Evolutionary conservation across 345 rosid genomes (phyloP).

Genomic region (Aquilaria malaccensis): DNA sequence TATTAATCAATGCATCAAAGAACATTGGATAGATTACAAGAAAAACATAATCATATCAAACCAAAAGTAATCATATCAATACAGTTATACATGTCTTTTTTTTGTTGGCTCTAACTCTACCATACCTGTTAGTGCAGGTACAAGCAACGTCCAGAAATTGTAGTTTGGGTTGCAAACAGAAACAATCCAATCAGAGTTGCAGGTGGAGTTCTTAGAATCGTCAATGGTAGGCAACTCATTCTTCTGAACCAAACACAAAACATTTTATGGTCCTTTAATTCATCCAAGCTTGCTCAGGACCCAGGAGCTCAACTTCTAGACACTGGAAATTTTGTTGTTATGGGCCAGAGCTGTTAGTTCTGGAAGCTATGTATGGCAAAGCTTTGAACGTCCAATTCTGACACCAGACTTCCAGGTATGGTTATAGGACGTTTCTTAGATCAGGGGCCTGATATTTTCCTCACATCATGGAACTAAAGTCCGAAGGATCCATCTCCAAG

Average conservation of each 20-base stretch:
- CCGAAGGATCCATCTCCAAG: slow-evolving; percentile 31
- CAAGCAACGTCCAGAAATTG: neutral
- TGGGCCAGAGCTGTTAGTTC: neutral
- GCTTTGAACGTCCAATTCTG: slow-evolving; percentile 29
- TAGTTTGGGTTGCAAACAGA: slow-evolving; percentile 43
- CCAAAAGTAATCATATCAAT: too few species aligned
- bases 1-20: too few species aligned
- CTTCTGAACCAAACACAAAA: slow-evolving; percentile 13
- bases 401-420: slow-evolving; percentile 41
- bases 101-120: too few species aligned
- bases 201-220: slow-evolving; percentile 18
- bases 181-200: slow-evolving; percentile 23
- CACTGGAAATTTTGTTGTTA: slow-evolving; percentile 32
- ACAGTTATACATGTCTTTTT: too few species aligned
- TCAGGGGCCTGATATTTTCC: neutral
- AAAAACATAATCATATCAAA: too few species aligned
- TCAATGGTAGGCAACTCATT: slow-evolving; percentile 14
- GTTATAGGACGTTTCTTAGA: slow-evolving; percentile 9
- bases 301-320: slow-evolving; percentile 23
- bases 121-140: too few species aligned
- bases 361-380: slow-evolving; percentile 16
- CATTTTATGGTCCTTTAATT: slow-evolving; percentile 22
- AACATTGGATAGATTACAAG: too few species aligned
- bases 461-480: slow-evolving; percentile 34
- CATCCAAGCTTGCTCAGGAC: slow-evolving; percentile 2